phyloP scores from a whole-genome alignment of 2,329 filamentous ascomycete species.

The Pezicula neosporulosa region DNA sequence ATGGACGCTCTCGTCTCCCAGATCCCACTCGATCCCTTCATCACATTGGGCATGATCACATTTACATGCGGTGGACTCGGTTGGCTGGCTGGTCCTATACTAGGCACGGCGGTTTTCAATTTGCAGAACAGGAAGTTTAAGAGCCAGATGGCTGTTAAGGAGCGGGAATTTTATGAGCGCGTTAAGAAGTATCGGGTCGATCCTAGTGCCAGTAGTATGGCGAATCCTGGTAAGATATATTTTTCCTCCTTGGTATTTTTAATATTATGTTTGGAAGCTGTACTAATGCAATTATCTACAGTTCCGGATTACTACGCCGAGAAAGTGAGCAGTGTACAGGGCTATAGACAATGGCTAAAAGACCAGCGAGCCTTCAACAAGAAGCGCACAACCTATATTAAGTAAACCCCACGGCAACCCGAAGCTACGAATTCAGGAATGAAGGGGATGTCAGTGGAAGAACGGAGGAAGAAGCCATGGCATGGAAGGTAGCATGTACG shows the following conservation, averaged over 20 bases:
- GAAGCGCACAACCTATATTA: constrained; percentile 49
- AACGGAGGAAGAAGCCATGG: too few relatives aligned
- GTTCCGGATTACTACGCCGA: constrained; percentile 86
- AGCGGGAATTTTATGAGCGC: constrained; percentile 87
- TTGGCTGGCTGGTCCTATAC: constrained; percentile 81
- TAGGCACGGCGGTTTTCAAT: constrained; percentile 80
- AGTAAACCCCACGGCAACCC: neutral
- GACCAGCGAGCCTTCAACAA: constrained; percentile 97
- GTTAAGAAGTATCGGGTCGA: constrained; percentile 93
- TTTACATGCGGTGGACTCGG: constrained; percentile 75
- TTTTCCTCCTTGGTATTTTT: neutral
- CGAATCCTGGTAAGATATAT: constrained; percentile 56
- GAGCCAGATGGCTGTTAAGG: constrained; percentile 78
- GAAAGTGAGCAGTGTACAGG: constrained; percentile 90
- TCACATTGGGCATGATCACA: constrained; percentile 79
- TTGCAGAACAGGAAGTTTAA: constrained; percentile 68
- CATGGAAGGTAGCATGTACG: too few relatives aligned
- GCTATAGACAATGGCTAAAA: constrained; percentile 94
- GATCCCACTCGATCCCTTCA: constrained; percentile 82
- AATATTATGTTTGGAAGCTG: constrained; percentile 31
- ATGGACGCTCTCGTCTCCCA: constrained; percentile 68
- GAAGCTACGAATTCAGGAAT: too few relatives aligned
- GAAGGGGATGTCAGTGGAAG: too few relatives aligned
- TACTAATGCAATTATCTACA: constrained; percentile 45
- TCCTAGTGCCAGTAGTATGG: constrained; percentile 80